phyloP scores from a whole-genome alignment of 2,329 filamentous ascomycete species.

The Colletotrichum neosansevieriae region DNA sequence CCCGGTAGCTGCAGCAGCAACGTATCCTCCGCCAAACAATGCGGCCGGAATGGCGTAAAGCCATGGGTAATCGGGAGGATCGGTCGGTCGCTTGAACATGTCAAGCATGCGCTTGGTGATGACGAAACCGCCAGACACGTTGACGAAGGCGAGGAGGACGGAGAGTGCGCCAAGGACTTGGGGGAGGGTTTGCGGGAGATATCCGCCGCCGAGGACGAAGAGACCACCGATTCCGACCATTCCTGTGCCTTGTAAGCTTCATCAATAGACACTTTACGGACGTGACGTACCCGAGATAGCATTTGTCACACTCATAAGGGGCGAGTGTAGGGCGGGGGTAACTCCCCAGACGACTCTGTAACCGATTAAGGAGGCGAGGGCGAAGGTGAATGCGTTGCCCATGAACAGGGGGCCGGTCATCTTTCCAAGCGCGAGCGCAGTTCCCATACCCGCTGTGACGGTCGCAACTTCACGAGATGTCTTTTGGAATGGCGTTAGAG shows the following conservation, averaged over 20 bases:
- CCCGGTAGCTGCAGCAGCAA: slow-evolving; percentile 84
- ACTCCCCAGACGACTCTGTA: slow-evolving; percentile 93
- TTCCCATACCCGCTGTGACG: slow-evolving; percentile 82
- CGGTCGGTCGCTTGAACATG: slow-evolving; percentile 88
- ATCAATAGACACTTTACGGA: background rate
- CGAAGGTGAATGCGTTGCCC: slow-evolving; percentile 87
- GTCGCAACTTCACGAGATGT: slow-evolving; percentile 79
- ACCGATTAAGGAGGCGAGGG: slow-evolving; percentile 85
- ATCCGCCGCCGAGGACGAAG: slow-evolving; percentile 89
- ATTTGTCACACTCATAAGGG: slow-evolving; percentile 93
- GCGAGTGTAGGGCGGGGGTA: slow-evolving; percentile 84
- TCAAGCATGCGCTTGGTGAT: slow-evolving; percentile 95
- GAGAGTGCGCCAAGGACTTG: slow-evolving; percentile 83
- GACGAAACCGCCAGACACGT: slow-evolving; percentile 89
- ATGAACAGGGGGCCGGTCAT: slow-evolving; percentile 87
- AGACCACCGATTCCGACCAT: slow-evolving; percentile 92
- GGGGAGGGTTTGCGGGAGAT: slow-evolving; percentile 81
- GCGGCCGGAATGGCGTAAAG: slow-evolving; percentile 83
- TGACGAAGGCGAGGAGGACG: slow-evolving; percentile 87
- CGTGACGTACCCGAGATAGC: slow-evolving; percentile 77
- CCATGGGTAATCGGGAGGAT: slow-evolving; percentile 90
- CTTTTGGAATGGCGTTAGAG: slow-evolving; percentile 85
- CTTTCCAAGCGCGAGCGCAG: slow-evolving; percentile 82
- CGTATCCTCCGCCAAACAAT: slow-evolving; percentile 83
- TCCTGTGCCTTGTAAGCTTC: slow-evolving; percentile 52